Base-by-base conservation (phyloP, 2,329 filamentous ascomycete genomes). In the Pseudogymnoascus destructans region DNA sequence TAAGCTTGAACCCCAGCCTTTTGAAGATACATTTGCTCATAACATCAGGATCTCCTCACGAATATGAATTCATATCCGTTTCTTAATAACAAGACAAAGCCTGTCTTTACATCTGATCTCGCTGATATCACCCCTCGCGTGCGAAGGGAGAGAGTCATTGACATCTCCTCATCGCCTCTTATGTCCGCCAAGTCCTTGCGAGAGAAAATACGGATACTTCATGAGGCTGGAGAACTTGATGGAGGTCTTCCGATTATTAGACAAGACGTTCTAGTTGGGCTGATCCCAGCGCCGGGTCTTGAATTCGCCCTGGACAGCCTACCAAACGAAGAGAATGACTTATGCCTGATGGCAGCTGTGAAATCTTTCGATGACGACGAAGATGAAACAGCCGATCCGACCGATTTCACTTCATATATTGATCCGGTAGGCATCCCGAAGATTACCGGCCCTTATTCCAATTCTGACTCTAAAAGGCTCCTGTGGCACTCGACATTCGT, bases 61-160 rank as follows among this genome's bases (percentile, higher is more conserved):
- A 90, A 93, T 69, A 92, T 98, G 86, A 97, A 98, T 71, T 87
- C 89, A 2, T 98, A 97, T 64, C 93, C 93, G 0, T 96, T 95
- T 74, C 79, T 98, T n/a, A 90, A 95, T 72, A 95, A 95, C 73
- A 97, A 96, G 70, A 82, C 91, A 61, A 90, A 95, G 64, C 91
- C 92, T 1, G 78, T 95, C 15, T 95, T 96, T 70, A 95, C 91
- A 0, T 85, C 87, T 0, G 87, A 95, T 58, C 78, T 98, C 0
- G 87, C 84, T 11, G 92, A 95, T 62, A 93, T 98, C 59, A 85
- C 92, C 0, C 83, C 87, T 1, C 84, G 85, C 4, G 75, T 87
- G 3, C 84, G 88, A 11, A 80, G 79, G 56, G 84, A 90, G 67
- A 81, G 90, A 57, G 76, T 91, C 58, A 96, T 98, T 63, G 92